Conservation (phyloP, 2,329 filamentous ascomycete species). For the Aspergillus pseudoviridinutans region DNA sequence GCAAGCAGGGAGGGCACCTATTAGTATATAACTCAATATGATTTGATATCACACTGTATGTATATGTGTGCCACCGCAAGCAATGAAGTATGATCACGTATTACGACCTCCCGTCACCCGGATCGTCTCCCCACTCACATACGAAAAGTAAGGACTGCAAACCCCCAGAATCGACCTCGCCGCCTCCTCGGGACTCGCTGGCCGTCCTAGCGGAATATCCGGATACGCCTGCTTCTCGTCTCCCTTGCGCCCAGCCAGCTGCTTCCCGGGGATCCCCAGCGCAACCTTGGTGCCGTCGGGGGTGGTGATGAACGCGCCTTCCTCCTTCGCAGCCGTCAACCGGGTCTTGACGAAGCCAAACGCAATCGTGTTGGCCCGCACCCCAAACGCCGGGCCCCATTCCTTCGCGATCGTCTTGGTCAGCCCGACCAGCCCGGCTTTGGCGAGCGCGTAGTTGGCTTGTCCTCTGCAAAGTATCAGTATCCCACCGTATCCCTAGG, state of each 20-base stretch:
- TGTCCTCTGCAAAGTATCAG: slow-evolving; percentile 53
- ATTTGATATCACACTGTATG: not conserved
- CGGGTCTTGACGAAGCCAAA: slow-evolving; percentile 80
- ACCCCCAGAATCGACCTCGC: slow-evolving; percentile 73
- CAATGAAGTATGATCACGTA: slow-evolving; percentile 43
- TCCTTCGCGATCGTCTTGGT: slow-evolving; percentile 90
- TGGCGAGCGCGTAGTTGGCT: slow-evolving; percentile 81
- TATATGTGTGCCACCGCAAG: not conserved
- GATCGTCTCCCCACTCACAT: slow-evolving; percentile 83
- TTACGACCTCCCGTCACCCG: slow-evolving; percentile 75
- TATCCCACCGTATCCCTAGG: too few relatives aligned
- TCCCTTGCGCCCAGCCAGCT: slow-evolving; percentile 37
- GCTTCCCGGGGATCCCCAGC: slow-evolving; percentile 66
- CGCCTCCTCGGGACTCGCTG: slow-evolving; percentile 75
- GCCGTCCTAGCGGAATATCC: slow-evolving; percentile 75
- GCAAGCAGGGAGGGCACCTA: too few relatives aligned
- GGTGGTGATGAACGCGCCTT: slow-evolving; percentile 72
- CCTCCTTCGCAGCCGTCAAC: slow-evolving; percentile 79
- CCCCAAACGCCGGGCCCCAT: slow-evolving; percentile 81
- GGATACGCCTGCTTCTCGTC: slow-evolving; percentile 44
- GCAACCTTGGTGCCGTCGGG: slow-evolving; percentile 72
- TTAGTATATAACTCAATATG: not conserved
- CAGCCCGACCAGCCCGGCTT: slow-evolving; percentile 76
- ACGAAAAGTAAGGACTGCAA: slow-evolving; percentile 76
- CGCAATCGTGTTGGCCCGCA: slow-evolving; percentile 76